Evolutionary conservation across 305 asterid genomes (phyloP).

Genomic region (Fraxinus floribunda): DNA sequence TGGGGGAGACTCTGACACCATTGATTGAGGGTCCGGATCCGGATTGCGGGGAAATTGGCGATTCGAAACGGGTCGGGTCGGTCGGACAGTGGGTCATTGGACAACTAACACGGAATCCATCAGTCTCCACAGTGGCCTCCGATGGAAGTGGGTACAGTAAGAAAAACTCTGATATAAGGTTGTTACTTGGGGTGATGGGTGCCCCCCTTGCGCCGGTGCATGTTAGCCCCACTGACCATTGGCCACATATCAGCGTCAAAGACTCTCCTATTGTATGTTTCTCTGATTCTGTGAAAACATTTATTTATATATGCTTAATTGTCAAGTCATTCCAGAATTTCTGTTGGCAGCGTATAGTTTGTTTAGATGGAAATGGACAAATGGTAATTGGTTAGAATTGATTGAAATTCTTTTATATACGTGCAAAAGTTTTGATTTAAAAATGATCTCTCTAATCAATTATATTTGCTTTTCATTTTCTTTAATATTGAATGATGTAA

Average conservation of each 20-base stretch:
- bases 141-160: background rate
- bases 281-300: background rate
- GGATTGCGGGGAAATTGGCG: background rate
- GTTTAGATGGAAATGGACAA: background rate
- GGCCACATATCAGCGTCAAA: constrained; percentile 52
- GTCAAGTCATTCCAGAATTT: background rate
- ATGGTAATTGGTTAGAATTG: background rate
- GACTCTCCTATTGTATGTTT: constrained; percentile 44
- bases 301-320: background rate
- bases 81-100: constrained; percentile 21
- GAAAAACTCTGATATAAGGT: constrained; percentile 25
- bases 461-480: background rate
- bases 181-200: constrained; percentile 53
- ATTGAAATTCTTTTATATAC: background rate
- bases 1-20: constrained; percentile 22
- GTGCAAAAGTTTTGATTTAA: background rate
- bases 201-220: constrained; percentile 54
- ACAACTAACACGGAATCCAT: constrained; percentile 12
- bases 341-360: background rate
- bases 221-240: constrained; percentile 40
- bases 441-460: background rate
- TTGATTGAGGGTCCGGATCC: constrained; percentile 24
- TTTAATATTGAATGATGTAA: background rate
- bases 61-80: constrained; percentile 17
- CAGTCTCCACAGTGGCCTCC: background rate